These are phyloP conservation scores for Madurella fahalii DNA, from an alignment of 2,329 filamentous ascomycete species.

Conservation along the genomic window DNA sequence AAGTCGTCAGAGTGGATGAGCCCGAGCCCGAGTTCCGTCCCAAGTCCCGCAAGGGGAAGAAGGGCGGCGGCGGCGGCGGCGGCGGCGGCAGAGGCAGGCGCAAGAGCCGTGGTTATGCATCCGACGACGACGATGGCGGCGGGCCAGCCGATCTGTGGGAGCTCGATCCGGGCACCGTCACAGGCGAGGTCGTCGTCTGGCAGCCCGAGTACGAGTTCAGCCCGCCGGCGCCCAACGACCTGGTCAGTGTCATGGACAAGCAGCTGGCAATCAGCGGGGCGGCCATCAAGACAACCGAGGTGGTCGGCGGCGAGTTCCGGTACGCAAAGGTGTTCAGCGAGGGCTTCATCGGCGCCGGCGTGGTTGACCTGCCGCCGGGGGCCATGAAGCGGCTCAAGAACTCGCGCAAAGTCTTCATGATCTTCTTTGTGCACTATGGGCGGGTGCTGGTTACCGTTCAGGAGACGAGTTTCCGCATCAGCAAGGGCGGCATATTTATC, in stretches of 20 bases:
- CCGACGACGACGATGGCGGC: constrained; percentile 29
- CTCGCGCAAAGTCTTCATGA: constrained; percentile 92
- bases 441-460: constrained; percentile 76
- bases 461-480: constrained; percentile 73
- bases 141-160: constrained; percentile 62
- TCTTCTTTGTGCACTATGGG: constrained; percentile 85
- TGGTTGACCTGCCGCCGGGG: constrained; percentile 82
- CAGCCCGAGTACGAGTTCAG: constrained; percentile 52
- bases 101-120: constrained; percentile 19
- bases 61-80: constrained; percentile 9
- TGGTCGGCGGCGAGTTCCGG: constrained; percentile 67
- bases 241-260: constrained; percentile 50
- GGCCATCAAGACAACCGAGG: constrained; percentile 55
- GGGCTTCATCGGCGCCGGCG: constrained; percentile 82
- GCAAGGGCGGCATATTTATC: constrained; percentile 86
- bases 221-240: constrained; percentile 52
- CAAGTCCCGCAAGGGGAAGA: constrained; percentile 23
- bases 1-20: constrained; percentile 71
- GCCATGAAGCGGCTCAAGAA: constrained; percentile 88
- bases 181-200: constrained; percentile 62
- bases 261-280: constrained; percentile 53
- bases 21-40: constrained; percentile 40
- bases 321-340: constrained; percentile 85
- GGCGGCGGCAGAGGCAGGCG: constrained; percentile 21
- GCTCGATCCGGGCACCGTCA: constrained; percentile 57